Conservation (phyloP, 116 monocot genomes). For the Iris pallida region DNA sequence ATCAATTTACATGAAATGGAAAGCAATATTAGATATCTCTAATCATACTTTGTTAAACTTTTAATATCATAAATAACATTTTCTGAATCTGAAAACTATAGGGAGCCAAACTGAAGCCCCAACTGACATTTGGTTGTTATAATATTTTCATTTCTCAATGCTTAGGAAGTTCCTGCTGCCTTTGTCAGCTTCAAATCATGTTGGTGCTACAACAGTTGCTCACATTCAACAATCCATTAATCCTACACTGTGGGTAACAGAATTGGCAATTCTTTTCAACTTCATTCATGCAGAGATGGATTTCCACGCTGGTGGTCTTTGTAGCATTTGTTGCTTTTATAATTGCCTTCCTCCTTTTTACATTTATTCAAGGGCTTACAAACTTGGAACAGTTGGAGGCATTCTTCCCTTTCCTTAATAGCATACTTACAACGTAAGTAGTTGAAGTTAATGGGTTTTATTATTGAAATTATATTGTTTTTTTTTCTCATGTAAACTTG, state of each 20-base stretch:
- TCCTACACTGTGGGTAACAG: constrained; percentile 84
- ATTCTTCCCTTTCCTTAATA: constrained; percentile 69
- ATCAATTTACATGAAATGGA: too few relatives aligned
- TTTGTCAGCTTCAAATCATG: constrained; percentile 96
- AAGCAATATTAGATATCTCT: too few relatives aligned
- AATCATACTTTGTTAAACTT: too few relatives aligned
- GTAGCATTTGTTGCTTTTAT: constrained; percentile 68
- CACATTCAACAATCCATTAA: constrained; percentile 70
- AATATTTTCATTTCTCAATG: constrained; percentile 5
- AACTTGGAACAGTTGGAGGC: constrained; percentile 69
- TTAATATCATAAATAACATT: too few relatives aligned
- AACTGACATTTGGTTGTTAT: too few relatives aligned
- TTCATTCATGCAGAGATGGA: constrained; percentile 80
- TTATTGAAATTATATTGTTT: neutral
- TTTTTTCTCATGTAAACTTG: neutral
- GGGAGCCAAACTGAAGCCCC: too few relatives aligned
- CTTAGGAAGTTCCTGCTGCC: constrained; percentile 90
- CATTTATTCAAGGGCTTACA: constrained; percentile 90
- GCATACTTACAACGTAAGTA: constrained; percentile 70
- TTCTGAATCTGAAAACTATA: too few relatives aligned
- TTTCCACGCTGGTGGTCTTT: constrained; percentile 68
- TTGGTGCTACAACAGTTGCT: constrained; percentile 57
- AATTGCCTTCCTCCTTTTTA: constrained; percentile 67
- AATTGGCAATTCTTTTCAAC: constrained; percentile 97
- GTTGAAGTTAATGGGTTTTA: neutral